phyloP scores from a whole-genome alignment of 768 basidiomycete species.

The Suillus tomentosus region DNA sequence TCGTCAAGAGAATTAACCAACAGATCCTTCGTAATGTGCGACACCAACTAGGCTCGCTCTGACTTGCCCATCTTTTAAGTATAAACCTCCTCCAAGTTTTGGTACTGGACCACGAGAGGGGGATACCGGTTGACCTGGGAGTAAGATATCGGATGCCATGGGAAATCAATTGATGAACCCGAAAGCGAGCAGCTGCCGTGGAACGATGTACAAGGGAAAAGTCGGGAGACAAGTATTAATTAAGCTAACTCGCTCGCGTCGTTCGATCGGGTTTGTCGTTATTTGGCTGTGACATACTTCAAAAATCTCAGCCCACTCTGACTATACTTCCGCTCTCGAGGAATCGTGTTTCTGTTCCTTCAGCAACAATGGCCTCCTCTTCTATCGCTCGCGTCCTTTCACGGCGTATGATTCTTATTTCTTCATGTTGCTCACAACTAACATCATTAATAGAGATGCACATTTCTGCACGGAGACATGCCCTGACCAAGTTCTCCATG shows the following conservation, averaged over 20 bases:
- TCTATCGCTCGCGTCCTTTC: slow-evolving; percentile 63
- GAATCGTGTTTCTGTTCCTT: slow-evolving; percentile 23
- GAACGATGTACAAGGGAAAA: slow-evolving; percentile 15
- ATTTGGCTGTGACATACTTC: slow-evolving; percentile 41
- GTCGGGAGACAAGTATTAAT: slow-evolving; percentile 12
- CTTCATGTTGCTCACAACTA: slow-evolving; percentile 6
- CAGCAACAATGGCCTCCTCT: slow-evolving; percentile 53
- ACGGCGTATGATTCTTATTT: slow-evolving; percentile 52
- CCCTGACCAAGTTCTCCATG: slow-evolving; percentile 89
- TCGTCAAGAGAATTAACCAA: slow-evolving; percentile 47
- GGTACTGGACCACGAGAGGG: slow-evolving; percentile 56
- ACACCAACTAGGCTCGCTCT: slow-evolving; percentile 74
- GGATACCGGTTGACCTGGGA: slow-evolving; percentile 80
- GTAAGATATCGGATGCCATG: slow-evolving; percentile 42
- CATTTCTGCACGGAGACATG: slow-evolving; percentile 74
- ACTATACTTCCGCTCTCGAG: slow-evolving; percentile 25
- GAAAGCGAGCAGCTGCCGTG: slow-evolving; percentile 7
- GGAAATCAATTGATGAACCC: slow-evolving; percentile 6
- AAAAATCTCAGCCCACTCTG: slow-evolving; percentile 22
- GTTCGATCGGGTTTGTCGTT: slow-evolving; percentile 24
- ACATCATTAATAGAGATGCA: slow-evolving; percentile 63
- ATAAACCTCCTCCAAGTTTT: slow-evolving; percentile 66
- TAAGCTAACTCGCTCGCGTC: slow-evolving; percentile 6
- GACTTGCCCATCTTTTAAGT: slow-evolving; percentile 59
- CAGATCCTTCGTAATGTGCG: slow-evolving; percentile 62